Conservation (phyloP, 441 rosid species). For the Arabidopsis hybrid region DNA sequence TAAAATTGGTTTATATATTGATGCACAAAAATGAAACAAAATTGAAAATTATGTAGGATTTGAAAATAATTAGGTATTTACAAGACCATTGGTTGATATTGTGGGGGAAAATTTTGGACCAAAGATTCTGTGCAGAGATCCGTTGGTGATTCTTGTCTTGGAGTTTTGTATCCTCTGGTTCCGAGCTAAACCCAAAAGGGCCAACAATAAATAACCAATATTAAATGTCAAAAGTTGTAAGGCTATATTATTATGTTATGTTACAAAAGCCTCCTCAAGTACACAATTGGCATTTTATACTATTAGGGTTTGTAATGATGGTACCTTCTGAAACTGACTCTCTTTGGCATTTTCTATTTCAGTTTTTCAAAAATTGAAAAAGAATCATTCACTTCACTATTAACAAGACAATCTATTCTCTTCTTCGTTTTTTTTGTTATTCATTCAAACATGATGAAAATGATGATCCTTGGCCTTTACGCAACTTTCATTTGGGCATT, state of each 20-base stretch:
- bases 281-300: conserved; percentile 33
- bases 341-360: conserved; percentile 41
- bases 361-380: conserved; percentile 3
- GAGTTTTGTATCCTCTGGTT: conserved; percentile 45
- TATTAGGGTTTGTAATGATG: conserved; percentile 38
- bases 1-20: not conserved
- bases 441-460: not conserved
- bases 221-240: conserved; percentile 45
- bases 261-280: conserved; percentile 36
- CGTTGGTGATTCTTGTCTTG: conserved; percentile 44
- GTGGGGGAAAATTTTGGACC: conserved; percentile 29
- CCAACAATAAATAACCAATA: conserved; percentile 38
- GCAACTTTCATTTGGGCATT: not conserved
- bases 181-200: conserved; percentile 36
- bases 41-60: conserved; percentile 5
- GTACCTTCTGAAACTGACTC: conserved; percentile 40
- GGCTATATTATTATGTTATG: conserved; percentile 31
- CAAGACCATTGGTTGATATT: conserved; percentile 7
- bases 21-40: not conserved
- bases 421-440: not conserved
- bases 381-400: conserved; percentile 27
- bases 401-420: not conserved
- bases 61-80: conserved; percentile 24
- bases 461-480: not conserved
- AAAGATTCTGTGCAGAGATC: conserved; percentile 48